These are phyloP conservation scores for Vitis labrusca DNA, from an alignment of 164 flowering plant genomes.

Conservation along the genomic window DNA sequence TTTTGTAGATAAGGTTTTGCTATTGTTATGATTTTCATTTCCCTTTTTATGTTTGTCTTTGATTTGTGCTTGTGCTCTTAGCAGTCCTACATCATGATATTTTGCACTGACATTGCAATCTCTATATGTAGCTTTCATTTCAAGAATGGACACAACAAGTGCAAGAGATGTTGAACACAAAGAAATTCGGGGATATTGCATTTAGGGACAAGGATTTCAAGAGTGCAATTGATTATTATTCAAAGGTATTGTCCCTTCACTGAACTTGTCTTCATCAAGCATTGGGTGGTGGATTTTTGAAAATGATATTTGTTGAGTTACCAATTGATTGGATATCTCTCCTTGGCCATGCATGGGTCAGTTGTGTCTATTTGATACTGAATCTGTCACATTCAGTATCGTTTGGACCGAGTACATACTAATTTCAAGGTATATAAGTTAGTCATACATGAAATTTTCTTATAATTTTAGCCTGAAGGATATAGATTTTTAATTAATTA, in stretches of 20 bases:
- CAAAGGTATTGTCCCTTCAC: slow-evolving; percentile 54
- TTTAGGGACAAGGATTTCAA: slow-evolving; percentile 96
- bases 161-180: slow-evolving; percentile 93
- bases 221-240: slow-evolving; percentile 77
- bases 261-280: neutral
- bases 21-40: neutral
- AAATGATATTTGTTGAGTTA: too few relatives aligned
- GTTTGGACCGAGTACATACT: too few relatives aligned
- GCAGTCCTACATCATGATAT: neutral
- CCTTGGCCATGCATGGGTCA: too few relatives aligned
- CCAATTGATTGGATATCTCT: too few relatives aligned
- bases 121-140: slow-evolving; percentile 71
- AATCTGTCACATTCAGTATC: too few relatives aligned
- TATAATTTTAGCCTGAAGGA: too few relatives aligned
- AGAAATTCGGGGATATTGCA: slow-evolving; percentile 95
- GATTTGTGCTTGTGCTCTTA: neutral
- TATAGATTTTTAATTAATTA: too few relatives aligned
- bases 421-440: too few relatives aligned
- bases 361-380: too few relatives aligned
- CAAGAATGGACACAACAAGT: slow-evolving; percentile 99
- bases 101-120: slow-evolving; percentile 8
- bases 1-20: neutral
- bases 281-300: neutral
- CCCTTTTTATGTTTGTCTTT: neutral
- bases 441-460: too few relatives aligned